These are phyloP conservation scores for Diplodia intermedia DNA, from an alignment of 2,329 filamentous ascomycete species.

Conservation along the genomic window DNA sequence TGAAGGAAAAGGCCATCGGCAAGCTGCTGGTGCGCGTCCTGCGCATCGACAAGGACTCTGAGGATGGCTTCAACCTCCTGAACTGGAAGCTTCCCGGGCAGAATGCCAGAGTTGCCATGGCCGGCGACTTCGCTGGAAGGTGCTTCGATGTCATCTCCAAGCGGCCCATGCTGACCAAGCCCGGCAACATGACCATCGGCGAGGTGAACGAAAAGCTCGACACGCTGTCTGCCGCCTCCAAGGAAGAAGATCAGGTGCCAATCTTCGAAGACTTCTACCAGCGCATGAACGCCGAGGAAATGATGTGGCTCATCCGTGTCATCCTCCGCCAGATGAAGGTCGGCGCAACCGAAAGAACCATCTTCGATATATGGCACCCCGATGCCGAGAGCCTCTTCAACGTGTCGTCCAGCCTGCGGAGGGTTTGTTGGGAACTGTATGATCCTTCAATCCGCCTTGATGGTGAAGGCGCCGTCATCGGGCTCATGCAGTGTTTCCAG, in stretches of 20 bases:
- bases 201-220: conserved; percentile 91
- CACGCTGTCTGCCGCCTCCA: conserved; percentile 73
- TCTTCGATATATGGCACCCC: conserved; percentile 71
- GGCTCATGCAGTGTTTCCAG: conserved; percentile 93
- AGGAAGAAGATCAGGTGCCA: conserved; percentile 82
- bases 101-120: conserved; percentile 66
- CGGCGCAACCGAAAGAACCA: conserved; percentile 72
- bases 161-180: conserved; percentile 74
- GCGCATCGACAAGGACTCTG: conserved; percentile 88
- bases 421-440: conserved; percentile 93
- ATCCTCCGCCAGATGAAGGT: conserved; percentile 74
- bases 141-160: conserved; percentile 89
- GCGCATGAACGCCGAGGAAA: conserved; percentile 89
- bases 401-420: conserved; percentile 85
- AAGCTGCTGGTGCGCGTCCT: conserved; percentile 91
- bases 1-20: conserved; percentile 91
- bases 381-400: conserved; percentile 70
- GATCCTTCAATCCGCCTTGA: conserved; percentile 76
- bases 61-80: conserved; percentile 82
- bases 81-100: conserved; percentile 92
- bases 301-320: conserved; percentile 94
- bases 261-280: conserved; percentile 86
- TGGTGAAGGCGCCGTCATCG: conserved; percentile 75
- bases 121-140: conserved; percentile 89
- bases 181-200: conserved; percentile 81